Conservation (phyloP, 441 rosid genomes). For the Euphorbia schlechtendalii region DNA sequence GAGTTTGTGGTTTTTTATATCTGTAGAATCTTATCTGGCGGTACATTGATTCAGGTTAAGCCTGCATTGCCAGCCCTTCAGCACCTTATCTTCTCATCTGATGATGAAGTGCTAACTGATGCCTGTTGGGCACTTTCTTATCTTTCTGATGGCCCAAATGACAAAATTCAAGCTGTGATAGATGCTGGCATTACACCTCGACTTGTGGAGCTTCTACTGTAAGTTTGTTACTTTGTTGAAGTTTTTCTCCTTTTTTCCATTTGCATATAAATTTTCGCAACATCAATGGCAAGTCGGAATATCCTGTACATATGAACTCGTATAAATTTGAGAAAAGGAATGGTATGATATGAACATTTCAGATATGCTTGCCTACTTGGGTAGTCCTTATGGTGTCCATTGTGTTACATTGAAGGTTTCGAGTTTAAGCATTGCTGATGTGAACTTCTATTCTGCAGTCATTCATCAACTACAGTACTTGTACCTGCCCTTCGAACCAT, state of each 20-base stretch:
- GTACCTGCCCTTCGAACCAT: conserved; percentile 14
- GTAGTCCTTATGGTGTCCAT: too few species aligned
- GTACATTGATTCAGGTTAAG: conserved; percentile 40
- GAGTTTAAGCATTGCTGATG: not conserved
- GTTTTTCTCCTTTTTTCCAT: not conserved
- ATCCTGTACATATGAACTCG: too few species aligned
- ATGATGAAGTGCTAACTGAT: conserved; percentile 87
- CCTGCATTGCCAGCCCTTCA: conserved; percentile 81
- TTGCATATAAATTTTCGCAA: not conserved
- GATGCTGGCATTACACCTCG: conserved; percentile 64
- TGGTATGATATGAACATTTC: too few species aligned
- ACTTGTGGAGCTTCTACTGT: conserved; percentile 65
- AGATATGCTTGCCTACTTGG: too few species aligned
- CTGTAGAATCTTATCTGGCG: too few species aligned
- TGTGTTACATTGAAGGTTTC: too few species aligned
- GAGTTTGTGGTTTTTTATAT: not conserved
- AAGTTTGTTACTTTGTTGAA: too few species aligned
- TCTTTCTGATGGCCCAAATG: conserved; percentile 88
- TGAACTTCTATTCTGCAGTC: conserved; percentile 10
- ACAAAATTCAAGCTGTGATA: conserved; percentile 78
- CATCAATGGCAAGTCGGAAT: too few species aligned
- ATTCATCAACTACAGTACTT: conserved; percentile 14
- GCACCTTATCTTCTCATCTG: conserved; percentile 57
- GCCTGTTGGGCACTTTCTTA: conserved; percentile 94
- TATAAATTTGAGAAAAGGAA: too few species aligned